These are phyloP conservation scores for Colletotrichum orchidophilum DNA, from an alignment of 2,329 filamentous ascomycete genomes.

Conservation along the genomic window DNA sequence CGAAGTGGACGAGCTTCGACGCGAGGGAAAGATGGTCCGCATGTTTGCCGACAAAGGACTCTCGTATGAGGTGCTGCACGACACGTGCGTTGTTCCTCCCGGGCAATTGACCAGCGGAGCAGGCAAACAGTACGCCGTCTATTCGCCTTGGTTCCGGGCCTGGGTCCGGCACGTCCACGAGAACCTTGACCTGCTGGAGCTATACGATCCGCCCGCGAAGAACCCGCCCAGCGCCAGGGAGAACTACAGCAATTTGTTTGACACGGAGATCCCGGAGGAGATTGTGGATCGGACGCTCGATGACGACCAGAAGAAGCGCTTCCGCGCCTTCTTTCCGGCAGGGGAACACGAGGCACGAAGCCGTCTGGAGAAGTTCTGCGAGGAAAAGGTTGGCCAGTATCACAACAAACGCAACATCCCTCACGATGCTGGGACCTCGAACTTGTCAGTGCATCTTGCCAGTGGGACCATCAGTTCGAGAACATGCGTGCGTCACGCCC, in stretches of 20 bases:
- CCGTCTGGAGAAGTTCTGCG: conserved; percentile 73
- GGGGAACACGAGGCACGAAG: conserved; percentile 77
- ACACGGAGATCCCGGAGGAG: conserved; percentile 65
- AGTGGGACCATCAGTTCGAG: conserved; percentile 73
- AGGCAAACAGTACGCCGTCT: conserved; percentile 86
- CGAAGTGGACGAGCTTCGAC: conserved; percentile 86
- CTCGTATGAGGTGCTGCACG: conserved; percentile 77
- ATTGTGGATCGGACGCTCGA: conserved; percentile 71
- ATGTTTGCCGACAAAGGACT: conserved; percentile 70
- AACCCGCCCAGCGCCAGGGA: conserved; percentile 48
- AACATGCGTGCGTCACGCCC: conserved; percentile 71
- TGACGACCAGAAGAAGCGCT: conserved; percentile 65
- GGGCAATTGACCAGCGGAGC: conserved; percentile 72
- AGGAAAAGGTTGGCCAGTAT: conserved; percentile 70
- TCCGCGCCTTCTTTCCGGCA: conserved; percentile 73
- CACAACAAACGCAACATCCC: conserved; percentile 73
- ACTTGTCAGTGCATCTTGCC: conserved; percentile 78
- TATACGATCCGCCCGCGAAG: conserved; percentile 59
- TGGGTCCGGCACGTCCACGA: conserved; percentile 80
- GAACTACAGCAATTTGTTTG: conserved; percentile 66
- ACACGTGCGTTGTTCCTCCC: conserved; percentile 84
- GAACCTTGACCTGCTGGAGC: conserved; percentile 72
- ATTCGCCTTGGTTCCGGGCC: conserved; percentile 81
- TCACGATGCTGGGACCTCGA: conserved; percentile 68
- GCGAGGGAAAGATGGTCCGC: conserved; percentile 75